These are phyloP conservation scores for Saururus chinensis DNA, from an alignment of 164 flowering plant species.

Conservation along the genomic window DNA sequence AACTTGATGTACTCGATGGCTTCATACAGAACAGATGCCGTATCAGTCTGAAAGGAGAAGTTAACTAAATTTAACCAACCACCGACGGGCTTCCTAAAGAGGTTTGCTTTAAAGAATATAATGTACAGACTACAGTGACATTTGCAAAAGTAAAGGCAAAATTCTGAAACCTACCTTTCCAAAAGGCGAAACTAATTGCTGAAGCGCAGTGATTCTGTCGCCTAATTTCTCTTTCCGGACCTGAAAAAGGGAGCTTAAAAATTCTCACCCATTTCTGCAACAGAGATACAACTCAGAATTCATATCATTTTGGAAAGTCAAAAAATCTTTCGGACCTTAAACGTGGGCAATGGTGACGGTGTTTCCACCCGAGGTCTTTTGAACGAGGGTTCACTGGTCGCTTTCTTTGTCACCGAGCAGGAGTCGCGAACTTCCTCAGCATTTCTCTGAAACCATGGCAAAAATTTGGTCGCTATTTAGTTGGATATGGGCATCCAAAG, in stretches of 20 bases:
- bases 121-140: neutral
- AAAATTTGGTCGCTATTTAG: too few species aligned
- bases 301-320: neutral
- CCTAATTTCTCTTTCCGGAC: slow-evolving; percentile 98
- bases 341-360: slow-evolving; percentile 65
- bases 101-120: neutral
- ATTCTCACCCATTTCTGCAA: slow-evolving; percentile 3
- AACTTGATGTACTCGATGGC: slow-evolving; percentile 78
- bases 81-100: slow-evolving; percentile 1
- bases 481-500: neutral
- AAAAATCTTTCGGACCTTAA: slow-evolving; percentile 28
- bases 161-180: slow-evolving; percentile 60
- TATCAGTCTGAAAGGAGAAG: slow-evolving; percentile 22
- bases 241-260: slow-evolving; percentile 21
- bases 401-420: slow-evolving; percentile 29
- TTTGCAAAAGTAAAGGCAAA: slow-evolving; percentile 9
- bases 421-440: slow-evolving; percentile 36
- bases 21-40: slow-evolving; percentile 77
- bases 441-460: slow-evolving; percentile 18
- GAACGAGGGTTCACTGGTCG: slow-evolving; percentile 36
- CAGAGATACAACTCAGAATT: slow-evolving; percentile 3
- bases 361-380: slow-evolving; percentile 68
- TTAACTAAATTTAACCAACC: neutral
- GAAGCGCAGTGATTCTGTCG: slow-evolving; percentile 99
- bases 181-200: slow-evolving; percentile 97